These are phyloP conservation scores for Taphrina confusa DNA, from an alignment of 1,139 yeast genomes.

Conservation along the genomic window DNA sequence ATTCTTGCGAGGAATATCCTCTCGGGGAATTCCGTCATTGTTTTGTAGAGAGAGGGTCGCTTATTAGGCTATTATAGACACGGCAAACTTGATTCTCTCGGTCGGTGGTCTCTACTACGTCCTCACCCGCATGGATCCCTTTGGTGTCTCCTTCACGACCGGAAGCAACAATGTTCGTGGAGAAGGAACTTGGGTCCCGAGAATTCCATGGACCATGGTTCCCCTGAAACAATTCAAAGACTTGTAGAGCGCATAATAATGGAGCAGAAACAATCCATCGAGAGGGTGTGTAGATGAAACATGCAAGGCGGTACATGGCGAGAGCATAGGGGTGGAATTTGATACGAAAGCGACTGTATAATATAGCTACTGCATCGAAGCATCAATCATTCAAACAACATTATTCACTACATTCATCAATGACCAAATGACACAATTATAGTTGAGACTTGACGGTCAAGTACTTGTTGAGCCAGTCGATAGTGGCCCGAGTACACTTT, in stretches of 20 bases:
- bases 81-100: not conserved
- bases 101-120: not conserved
- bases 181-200: constrained; percentile 6
- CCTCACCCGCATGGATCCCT: constrained; percentile 18
- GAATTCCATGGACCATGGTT: constrained; percentile 9
- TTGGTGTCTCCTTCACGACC: constrained; percentile 1
- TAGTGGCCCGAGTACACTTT: constrained; percentile 11
- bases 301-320: no score
- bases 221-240: constrained; percentile 17
- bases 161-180: not conserved
- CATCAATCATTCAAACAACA: no score
- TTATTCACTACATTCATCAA: no score
- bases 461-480: constrained; percentile 28
- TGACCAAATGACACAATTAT: no score
- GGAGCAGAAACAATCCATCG: not conserved
- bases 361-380: no score
- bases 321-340: no score
- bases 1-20: no score
- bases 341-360: no score
- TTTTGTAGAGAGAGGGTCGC: no score
- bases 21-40: no score
- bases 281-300: not conserved
- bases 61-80: not conserved
- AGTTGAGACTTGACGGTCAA: not conserved
- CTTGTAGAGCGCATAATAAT: no score